Evolutionary conservation across 306 rosid species (phyloP).

Genomic region (Citrullus amarus): DNA sequence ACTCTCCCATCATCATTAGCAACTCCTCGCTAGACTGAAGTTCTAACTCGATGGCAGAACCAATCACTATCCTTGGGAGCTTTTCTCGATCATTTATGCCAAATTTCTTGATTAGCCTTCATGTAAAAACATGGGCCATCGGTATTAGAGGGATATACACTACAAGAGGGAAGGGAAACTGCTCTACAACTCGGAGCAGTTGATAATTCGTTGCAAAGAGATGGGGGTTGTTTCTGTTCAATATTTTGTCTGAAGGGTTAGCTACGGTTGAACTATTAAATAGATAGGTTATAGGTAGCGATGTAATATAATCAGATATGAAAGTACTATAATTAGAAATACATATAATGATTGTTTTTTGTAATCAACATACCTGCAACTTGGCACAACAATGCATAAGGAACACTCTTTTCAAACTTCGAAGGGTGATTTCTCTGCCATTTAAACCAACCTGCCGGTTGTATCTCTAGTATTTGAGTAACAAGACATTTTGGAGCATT

Average conservation of each 20-base stretch:
- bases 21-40: background rate
- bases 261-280: background rate
- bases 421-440: conserved; percentile 64
- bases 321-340: background rate
- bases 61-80: background rate
- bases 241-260: background rate
- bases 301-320: background rate
- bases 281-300: background rate
- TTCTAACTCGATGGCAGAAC: background rate
- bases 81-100: background rate
- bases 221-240: background rate
- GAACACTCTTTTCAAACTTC: conserved; percentile 78
- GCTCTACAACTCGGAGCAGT: background rate
- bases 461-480: conserved; percentile 81
- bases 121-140: background rate
- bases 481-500: conserved; percentile 53
- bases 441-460: conserved; percentile 48
- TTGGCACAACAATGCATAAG: conserved; percentile 81
- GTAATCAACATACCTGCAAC: conserved; percentile 60
- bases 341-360: background rate
- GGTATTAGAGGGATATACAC: background rate
- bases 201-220: background rate
- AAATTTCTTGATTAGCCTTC: background rate
- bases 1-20: too few relatives aligned
- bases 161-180: background rate